Evolutionary conservation across 768 basidiomycete genomes (phyloP).

Genomic region (Trametes sanguinea): DNA sequence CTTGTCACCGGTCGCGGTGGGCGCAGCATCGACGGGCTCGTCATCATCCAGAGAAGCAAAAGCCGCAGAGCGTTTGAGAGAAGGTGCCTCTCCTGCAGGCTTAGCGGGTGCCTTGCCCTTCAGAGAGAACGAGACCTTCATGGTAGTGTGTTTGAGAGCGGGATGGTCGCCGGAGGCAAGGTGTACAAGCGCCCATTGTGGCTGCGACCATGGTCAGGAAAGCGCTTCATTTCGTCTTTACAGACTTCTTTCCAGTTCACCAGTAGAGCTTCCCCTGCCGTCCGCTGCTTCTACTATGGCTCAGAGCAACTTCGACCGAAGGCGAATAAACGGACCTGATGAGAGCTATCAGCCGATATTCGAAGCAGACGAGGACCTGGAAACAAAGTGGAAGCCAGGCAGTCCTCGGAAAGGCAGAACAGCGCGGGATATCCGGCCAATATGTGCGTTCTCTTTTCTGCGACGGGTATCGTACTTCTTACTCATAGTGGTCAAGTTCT

Average conservation of each 20-base stretch:
- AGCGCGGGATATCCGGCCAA: constrained; percentile 73
- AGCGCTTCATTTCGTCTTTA: too few relatives aligned
- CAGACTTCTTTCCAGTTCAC: too few relatives aligned
- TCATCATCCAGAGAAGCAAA: constrained; percentile 71
- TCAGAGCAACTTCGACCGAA: constrained; percentile 72
- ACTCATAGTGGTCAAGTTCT: constrained; percentile 61
- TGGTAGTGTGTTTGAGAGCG: constrained; percentile 28
- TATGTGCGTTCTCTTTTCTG: constrained; percentile 58
- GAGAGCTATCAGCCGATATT: constrained; percentile 71
- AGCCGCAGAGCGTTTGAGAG: constrained; percentile 58
- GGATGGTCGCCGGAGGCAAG: neutral
- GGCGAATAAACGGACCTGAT: constrained; percentile 91
- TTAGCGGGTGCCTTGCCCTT: constrained; percentile 49
- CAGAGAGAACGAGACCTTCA: constrained; percentile 93
- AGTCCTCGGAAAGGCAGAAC: constrained; percentile 51
- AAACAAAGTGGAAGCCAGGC: constrained; percentile 36
- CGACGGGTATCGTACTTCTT: constrained; percentile 6
- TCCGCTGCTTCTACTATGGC: constrained; percentile 23
- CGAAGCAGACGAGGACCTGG: constrained; percentile 38
- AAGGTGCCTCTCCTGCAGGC: constrained; percentile 51
- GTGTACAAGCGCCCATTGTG: constrained; percentile 2
- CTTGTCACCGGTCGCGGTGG: constrained; percentile 43
- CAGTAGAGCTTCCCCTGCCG: neutral
- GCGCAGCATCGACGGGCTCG: constrained; percentile 50
- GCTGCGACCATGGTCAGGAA: neutral